Evolutionary conservation across 306 rosid genomes (phyloP), one percentile per base, ranked within the genome.

Genomic region (Alnus rubra): DNA sequence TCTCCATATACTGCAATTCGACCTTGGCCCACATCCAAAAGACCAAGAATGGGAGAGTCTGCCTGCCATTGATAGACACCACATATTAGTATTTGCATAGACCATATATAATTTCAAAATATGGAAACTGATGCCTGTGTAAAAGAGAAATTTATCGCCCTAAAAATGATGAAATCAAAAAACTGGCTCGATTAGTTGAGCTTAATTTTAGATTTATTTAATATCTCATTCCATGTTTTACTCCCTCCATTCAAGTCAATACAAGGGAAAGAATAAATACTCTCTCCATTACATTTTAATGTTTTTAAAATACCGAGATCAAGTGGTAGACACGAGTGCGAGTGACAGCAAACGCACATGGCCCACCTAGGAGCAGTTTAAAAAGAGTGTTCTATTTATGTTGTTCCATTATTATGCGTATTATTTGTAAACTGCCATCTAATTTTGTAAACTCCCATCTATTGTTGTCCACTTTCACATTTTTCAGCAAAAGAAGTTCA

Each of bases 41-140:
- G 88, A 76, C 99, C 98, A 72, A 95, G 98, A 83, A 95, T 90
- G 12, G 98, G 93, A 88, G 94, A 91, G 84, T 95, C 99, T 18
- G 95, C 93, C 99, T 95, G 91, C 88, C 76, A 86, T 71, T 79
- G 78, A 77, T 19, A 79, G 71, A 78, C 64, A 74, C 58, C 76
- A 48, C n/a, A 6, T 42, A 11, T 68, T 9, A 42, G 51, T 44
- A 68, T 18, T 59, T 15, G 55, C 73, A 76, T 52, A 71, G 28
- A 70, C 50, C 53, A 71, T n/a, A 55, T 19, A 16, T 12, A 3
- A 49, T 80, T 80, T 39, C 49, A 1, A 18, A 7, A 19, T 33
- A 31, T 8, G 23, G 47, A 48, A 47, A 75, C 8, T 37, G 15
- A 10, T 49, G 59, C 59, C 13, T 49, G 73, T n/a, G 30, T 5